Percentiles rank a stretch among this genome's conserved stretches.
Conservation (phyloP, 805 yeast species). For the Lipomyces yamadae region DNA sequence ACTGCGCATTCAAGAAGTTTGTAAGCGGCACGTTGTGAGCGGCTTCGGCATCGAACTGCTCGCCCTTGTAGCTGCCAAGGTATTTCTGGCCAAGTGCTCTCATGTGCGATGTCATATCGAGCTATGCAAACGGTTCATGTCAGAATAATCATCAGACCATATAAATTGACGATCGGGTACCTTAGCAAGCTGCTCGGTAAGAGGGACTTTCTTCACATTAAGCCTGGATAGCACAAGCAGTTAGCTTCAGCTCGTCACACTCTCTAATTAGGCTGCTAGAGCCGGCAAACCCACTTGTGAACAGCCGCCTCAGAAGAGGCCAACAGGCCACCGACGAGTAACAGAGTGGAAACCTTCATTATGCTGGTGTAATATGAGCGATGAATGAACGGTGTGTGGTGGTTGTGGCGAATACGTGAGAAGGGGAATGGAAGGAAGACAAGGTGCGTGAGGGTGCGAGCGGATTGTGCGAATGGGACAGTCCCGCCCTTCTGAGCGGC, state of each 20-base stretch:
- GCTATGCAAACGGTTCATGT: conserved; percentile 11
- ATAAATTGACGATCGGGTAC: conserved; percentile 38
- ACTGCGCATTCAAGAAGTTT: conserved; percentile 92
- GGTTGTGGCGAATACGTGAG: background rate
- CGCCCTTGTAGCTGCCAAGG: conserved; percentile 53
- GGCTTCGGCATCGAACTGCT: conserved; percentile 42
- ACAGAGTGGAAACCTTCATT: conserved; percentile 36
- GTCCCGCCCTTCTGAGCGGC: background rate
- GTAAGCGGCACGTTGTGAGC: conserved; percentile 83
- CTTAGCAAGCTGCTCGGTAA: conserved; percentile 61
- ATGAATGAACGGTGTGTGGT: background rate
- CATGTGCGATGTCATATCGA: conserved; percentile 51
- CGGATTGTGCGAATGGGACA: background rate
- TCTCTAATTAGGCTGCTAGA: background rate
- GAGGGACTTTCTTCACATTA: conserved; percentile 62
- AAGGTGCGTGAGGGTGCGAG: background rate
- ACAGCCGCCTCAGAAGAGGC: conserved; percentile 43
- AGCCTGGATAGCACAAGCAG: conserved; percentile 50
- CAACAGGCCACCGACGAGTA: conserved; percentile 35
- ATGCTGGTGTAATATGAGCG: background rate
- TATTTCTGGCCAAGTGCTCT: conserved; percentile 66
- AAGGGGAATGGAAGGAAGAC: background rate
- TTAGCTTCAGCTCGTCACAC: conserved; percentile 4
- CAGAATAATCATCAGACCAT: conserved; percentile 4
- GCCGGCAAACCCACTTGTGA: conserved; percentile 42